Conservation (phyloP, 106 monocot genomes). For the Chionographis japonica region DNA sequence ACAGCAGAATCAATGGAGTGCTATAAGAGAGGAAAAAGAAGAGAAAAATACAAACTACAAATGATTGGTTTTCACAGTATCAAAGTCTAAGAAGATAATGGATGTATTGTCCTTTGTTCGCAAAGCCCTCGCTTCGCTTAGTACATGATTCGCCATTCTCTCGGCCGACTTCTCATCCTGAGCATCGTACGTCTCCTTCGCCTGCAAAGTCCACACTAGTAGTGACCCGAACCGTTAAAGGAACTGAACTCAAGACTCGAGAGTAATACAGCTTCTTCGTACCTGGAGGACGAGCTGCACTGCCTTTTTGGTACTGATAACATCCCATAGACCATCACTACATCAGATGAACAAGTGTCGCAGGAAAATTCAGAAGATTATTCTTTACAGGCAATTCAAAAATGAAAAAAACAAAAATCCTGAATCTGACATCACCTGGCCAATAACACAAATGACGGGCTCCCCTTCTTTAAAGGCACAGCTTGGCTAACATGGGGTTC, state of each 20-base stretch:
- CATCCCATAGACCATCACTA: slow-evolving; percentile 99
- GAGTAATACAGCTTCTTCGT: not conserved
- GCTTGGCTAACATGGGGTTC: slow-evolving; percentile 79
- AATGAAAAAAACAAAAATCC: not conserved
- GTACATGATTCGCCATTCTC: slow-evolving; percentile 46
- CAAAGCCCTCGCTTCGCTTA: slow-evolving; percentile 62
- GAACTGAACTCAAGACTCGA: no score
- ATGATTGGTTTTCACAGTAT: slow-evolving; percentile 30
- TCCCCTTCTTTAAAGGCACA: slow-evolving; percentile 47
- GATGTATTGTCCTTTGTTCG: slow-evolving; percentile 89
- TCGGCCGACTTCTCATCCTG: slow-evolving; percentile 30
- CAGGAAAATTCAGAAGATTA: not conserved
- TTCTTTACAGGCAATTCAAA: not conserved
- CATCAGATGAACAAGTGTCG: not conserved
- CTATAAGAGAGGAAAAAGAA: no score
- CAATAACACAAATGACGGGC: slow-evolving; percentile 60
- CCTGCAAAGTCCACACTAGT: slow-evolving; percentile 27
- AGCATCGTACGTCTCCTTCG: slow-evolving; percentile 26
- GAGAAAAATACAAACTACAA: no score
- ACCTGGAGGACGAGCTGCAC: slow-evolving; percentile 64
- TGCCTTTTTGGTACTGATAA: slow-evolving; percentile 67
- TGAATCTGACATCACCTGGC: slow-evolving; percentile 55
- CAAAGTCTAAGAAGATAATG: slow-evolving; percentile 85
- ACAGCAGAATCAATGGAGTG: no score
- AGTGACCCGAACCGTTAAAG: not conserved